Conservation (phyloP, 805 yeast species). For the Priceomyces medius region DNA sequence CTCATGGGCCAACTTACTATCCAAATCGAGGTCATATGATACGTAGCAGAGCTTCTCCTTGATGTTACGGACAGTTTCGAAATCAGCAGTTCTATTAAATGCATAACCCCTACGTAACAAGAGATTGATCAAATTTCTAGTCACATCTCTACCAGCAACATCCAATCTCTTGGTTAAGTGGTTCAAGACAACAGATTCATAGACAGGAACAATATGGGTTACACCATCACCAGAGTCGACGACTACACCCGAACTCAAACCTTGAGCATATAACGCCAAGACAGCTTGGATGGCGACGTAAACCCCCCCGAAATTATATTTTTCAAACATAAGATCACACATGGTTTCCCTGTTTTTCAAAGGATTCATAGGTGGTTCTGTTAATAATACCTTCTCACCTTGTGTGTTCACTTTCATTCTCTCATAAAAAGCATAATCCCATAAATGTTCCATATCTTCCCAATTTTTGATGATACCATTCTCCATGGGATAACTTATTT, state of each 20-base stretch:
- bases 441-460: slow-evolving; percentile 98
- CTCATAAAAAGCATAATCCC: slow-evolving; percentile 97
- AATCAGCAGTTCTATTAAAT: slow-evolving; percentile 97
- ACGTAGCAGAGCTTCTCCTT: slow-evolving; percentile 96
- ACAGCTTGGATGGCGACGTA: slow-evolving; percentile 97
- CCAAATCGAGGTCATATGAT: slow-evolving; percentile 89
- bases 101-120: slow-evolving; percentile 96
- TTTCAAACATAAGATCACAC: slow-evolving; percentile 93
- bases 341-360: slow-evolving; percentile 82
- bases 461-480: slow-evolving; percentile 96
- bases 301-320: slow-evolving; percentile 86
- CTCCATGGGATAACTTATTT: slow-evolving; percentile 97
- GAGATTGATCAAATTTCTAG: slow-evolving; percentile 89
- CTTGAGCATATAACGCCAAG: slow-evolving; percentile 96
- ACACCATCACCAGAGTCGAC: slow-evolving; percentile 99
- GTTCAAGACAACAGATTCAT: slow-evolving; percentile 93
- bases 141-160: slow-evolving; percentile 98
- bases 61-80: slow-evolving; percentile 96
- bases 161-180: slow-evolving; percentile 90
- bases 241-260: slow-evolving; percentile 93
- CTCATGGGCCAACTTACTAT: slow-evolving; percentile 81
- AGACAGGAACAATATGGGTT: slow-evolving; percentile 96
- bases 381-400: slow-evolving; percentile 79
- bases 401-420: slow-evolving; percentile 74
- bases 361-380: slow-evolving; percentile 99